Evolutionary conservation across 805 yeast species (phyloP), one percentile per base, ranked within the genome.

Genomic region (Ogataea paradorogensis): DNA sequence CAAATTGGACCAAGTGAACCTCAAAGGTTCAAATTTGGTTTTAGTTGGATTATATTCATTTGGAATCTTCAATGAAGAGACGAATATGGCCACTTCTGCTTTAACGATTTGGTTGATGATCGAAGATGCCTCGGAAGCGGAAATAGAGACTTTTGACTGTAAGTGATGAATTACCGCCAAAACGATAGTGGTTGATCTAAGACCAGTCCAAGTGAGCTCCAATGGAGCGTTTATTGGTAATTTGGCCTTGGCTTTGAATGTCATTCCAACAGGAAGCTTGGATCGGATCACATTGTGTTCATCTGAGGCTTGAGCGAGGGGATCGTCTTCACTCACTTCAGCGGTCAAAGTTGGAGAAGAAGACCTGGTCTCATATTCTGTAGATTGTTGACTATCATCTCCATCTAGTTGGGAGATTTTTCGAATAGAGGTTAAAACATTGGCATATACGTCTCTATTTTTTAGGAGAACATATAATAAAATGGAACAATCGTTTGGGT

Each of bases 221-320:
- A 81, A 53, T 3, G 81, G 70, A 3, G 74, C 69, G 44, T 73
- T 72, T 26, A 61, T 59, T 0, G 80, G 77, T 23, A 69, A 59
- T 46, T 82, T 81, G 11, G 76, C 74, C 31, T 68, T 70, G 1
- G 82, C 79, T 35, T 67, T 73, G 13, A 55, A 51, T 0, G 85
- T 75, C 85, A 81, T 78, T 3, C 87, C 86, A 1, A 69, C 58
- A 4, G 82, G 83, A 9, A 69, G 71, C 18, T 57, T 65, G 5
- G 84, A 79, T 38, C 75, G 58, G 26, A 65, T 51, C 35, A 76
- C 56, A 26, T 35, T 33, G 9, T 42, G 42, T n/a, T 55, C 66
- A 18, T 55, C 52, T 4, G 25, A 23, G 4, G 41, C 28, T 9
- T 20, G 22, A 27, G 16, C 36, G 10, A 35, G 16, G 20, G 40